phyloP scores from a whole-genome alignment of 2,329 filamentous ascomycete species.

The Ambrosiella cleistominuta region DNA sequence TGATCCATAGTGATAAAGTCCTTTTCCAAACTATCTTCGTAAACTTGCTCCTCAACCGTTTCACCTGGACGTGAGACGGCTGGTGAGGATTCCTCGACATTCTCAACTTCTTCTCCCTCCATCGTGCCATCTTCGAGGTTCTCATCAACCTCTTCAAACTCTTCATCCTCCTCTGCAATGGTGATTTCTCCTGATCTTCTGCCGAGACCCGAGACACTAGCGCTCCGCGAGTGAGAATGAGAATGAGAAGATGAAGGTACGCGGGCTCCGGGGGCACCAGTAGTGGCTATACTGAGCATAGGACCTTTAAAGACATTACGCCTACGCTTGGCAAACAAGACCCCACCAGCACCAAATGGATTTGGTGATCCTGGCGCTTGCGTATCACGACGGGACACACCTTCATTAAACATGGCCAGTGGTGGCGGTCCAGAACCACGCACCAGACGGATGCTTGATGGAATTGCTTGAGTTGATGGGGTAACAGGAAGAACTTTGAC shows the following conservation, averaged over 20 bases:
- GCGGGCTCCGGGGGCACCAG: conserved; percentile 16
- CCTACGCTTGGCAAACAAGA: conserved; percentile 69
- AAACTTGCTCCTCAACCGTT: conserved; percentile 13
- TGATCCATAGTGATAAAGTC: conserved; percentile 7
- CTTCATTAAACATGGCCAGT: conserved; percentile 39
- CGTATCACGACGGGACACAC: conserved; percentile 25
- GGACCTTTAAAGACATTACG: conserved; percentile 70
- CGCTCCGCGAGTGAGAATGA: conserved; percentile 34
- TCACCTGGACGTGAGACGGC: conserved; percentile 6
- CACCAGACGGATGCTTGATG: conserved; percentile 70
- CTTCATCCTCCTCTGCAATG: conserved; percentile 49
- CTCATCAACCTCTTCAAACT: conserved; percentile 33
- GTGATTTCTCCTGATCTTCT: conserved; percentile 57
- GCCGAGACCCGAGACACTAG: conserved; percentile 45
- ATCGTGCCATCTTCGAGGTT: conserved; percentile 37
- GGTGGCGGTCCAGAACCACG: conserved; percentile 38
- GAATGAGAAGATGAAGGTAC: conserved; percentile 22
- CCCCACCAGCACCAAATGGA: conserved; percentile 36
- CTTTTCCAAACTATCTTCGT: conserved; percentile 15
- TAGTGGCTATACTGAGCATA: conserved; percentile 33
- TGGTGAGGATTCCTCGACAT: conserved; percentile 20
- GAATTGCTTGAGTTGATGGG: conserved; percentile 57
- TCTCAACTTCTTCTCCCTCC: conserved; percentile 29
- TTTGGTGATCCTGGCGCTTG: conserved; percentile 36
- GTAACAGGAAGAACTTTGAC: conserved; percentile 92